A percentile compares a stretch with the other conserved stretches of the same genome.
Evolutionary conservation across 306 rosid species (phyloP).

Genomic region (Pueraria montana): DNA sequence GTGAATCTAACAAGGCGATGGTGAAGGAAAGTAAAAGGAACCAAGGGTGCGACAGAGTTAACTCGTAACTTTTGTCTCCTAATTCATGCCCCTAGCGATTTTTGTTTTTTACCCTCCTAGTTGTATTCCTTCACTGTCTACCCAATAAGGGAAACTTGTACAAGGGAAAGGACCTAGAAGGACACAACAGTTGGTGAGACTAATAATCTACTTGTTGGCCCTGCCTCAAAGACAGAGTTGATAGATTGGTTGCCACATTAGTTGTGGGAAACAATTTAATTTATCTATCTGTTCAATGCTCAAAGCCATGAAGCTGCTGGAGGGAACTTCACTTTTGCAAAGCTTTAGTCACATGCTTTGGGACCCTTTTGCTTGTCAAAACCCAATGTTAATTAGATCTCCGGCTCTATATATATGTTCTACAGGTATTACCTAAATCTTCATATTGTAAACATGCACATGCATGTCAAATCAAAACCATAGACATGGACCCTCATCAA

Average conservation of each 20-base stretch:
- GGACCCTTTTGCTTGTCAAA: conserved; percentile 49
- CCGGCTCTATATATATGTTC: background rate
- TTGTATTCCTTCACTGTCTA: background rate
- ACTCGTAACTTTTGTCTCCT: background rate
- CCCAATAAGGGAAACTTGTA: conserved; percentile 10
- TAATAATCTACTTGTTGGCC: conserved; percentile 51
- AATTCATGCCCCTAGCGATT: background rate
- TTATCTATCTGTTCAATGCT: conserved; percentile 39
- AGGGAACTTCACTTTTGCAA: conserved; percentile 9
- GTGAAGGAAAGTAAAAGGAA: background rate
- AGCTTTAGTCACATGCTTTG: conserved; percentile 62
- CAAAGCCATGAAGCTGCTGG: conserved; percentile 22
- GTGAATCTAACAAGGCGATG: background rate
- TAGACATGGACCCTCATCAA: background rate
- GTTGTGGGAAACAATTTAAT: conserved; percentile 51
- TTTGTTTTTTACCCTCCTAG: background rate
- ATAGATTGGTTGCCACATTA: conserved; percentile 30
- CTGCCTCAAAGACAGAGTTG: conserved; percentile 42
- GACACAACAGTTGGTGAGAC: conserved; percentile 42
- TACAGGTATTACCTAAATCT: conserved; percentile 1
- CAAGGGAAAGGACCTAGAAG: background rate
- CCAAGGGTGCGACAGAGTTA: background rate
- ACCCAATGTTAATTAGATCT: background rate
- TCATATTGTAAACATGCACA: conserved; percentile 11
- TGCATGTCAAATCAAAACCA: conserved; percentile 27